Percentiles rank a stretch among this genome's conserved stretches.
Conservation (phyloP, 345 rosid species). For the Aquilaria sinensis region DNA sequence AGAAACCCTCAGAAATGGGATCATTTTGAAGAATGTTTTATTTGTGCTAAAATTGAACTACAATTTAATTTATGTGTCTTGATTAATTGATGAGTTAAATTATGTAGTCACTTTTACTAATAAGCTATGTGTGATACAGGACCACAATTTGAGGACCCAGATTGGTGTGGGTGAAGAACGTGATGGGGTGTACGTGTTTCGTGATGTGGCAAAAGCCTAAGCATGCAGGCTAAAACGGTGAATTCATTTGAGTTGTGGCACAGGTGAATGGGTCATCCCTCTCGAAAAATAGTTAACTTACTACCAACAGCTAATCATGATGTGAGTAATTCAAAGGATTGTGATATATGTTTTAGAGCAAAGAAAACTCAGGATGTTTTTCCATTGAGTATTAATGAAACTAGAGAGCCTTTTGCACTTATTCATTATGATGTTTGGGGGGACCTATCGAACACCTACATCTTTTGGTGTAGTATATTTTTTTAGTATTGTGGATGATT, state of each 20-base stretch:
- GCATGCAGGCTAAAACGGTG: neutral
- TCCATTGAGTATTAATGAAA: conserved; percentile 1
- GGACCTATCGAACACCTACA: neutral
- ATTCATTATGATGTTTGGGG: conserved; percentile 16
- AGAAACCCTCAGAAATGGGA: too few species aligned
- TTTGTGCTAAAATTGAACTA: neutral
- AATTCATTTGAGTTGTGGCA: conserved; percentile 5
- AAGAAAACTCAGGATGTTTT: too few species aligned
- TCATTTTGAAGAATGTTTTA: neutral
- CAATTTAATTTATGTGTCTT: too few species aligned
- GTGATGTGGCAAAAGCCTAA: neutral
- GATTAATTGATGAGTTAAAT: too few species aligned
- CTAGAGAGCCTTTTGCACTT: conserved; percentile 1
- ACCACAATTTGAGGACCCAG: conserved; percentile 2
- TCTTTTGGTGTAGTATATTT: conserved; percentile 1
- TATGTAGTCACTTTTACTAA: too few species aligned
- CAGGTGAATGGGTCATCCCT: too few species aligned
- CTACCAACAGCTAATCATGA: neutral
- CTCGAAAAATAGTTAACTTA: too few species aligned
- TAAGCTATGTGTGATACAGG: too few species aligned
- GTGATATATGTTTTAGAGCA: conserved; percentile 13
- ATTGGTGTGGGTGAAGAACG: too few species aligned
- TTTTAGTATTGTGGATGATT: neutral
- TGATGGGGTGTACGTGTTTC: neutral
- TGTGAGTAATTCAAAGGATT: neutral